Base-by-base conservation (phyloP, 176 grass and related monocot genomes). In the Alloteropsis semialata region DNA sequence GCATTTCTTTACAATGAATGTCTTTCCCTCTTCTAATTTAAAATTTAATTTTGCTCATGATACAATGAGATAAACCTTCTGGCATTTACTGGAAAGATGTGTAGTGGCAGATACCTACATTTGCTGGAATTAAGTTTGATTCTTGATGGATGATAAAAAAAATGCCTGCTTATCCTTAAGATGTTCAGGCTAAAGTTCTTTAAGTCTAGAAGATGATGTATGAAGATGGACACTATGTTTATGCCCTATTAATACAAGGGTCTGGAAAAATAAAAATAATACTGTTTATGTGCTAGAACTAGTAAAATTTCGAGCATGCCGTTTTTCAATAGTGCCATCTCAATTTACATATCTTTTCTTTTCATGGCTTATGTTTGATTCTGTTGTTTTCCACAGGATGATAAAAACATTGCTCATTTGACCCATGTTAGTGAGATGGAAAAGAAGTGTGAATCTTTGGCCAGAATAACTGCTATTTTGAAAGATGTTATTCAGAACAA, bases 401-500 rank as follows among this genome's bases (percentile, higher is more conserved):
- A 99, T 88, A 96, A 96, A 88, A 99, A 96, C 59, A 88, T 99
- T 89, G 93, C 93, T 44, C 93, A 96, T 80, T 89, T 99, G 75
- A 99, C 91, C 48, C 96, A 99, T 85, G 96, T 99, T 70, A 96
- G 96, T 88, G 96, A 99, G 78, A 99, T 99, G 96, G 93, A 99
- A 84, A 99, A 96, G 64, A 99, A 99, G 59, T 99, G 93, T 36
- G 89, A 96, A 54, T 99, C 96, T 49, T 93, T 99, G 84, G 89
- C 93, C 53, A 94, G 87, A 94, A 99, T 99, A 57, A 99, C 96
- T 72, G 30, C 96, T 79, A 96, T 99, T 83, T 84, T 99, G 89
- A 99, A 99, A 86, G 96, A 99, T 93, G 96, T 99, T 38, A 99
- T 99, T 78, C 96, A 99, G 67, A 99, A 99, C 84, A 99, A 99